Evolutionary conservation across 2,329 filamentous ascomycete species (phyloP).

Genomic region (Pyricularia sp.): DNA sequence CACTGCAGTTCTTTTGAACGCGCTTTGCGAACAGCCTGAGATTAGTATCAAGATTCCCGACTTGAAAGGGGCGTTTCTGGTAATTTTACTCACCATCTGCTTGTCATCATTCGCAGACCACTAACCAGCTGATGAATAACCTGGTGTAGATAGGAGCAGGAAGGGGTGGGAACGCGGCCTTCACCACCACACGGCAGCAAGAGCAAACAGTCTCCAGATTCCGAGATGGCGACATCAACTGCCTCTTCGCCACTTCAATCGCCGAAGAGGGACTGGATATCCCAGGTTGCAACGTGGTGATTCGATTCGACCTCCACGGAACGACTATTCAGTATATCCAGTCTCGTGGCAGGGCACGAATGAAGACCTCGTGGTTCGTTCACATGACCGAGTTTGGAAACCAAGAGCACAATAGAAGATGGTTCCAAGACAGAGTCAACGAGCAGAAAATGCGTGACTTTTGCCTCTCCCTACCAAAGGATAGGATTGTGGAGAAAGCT

Average conservation of each 20-base stretch:
- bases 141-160: conserved; percentile 14
- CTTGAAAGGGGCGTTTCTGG: conserved; percentile 1
- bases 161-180: conserved; percentile 6
- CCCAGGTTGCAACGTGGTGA: conserved; percentile 52
- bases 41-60: background rate
- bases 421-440: conserved; percentile 47
- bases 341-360: conserved; percentile 75
- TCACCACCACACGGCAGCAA: conserved; percentile 42
- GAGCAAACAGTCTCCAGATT: conserved; percentile 58
- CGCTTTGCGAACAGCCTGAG: background rate
- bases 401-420: conserved; percentile 37
- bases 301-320: conserved; percentile 73
- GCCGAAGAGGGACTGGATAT: conserved; percentile 57
- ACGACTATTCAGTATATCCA: conserved; percentile 95
- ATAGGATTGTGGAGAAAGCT: conserved; percentile 51
- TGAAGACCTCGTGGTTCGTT: conserved; percentile 63
- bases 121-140: background rate
- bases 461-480: conserved; percentile 59
- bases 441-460: conserved; percentile 58
- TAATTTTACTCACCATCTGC: background rate
- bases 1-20: background rate
- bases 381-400: conserved; percentile 73
- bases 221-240: conserved; percentile 44
- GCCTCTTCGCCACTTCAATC: conserved; percentile 53
- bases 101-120: too few relatives aligned